Evolutionary conservation across 176 grass and related monocot genomes (phyloP), one percentile per base, ranked within the genome.

Genomic region (Saccharum spontaneum): DNA sequence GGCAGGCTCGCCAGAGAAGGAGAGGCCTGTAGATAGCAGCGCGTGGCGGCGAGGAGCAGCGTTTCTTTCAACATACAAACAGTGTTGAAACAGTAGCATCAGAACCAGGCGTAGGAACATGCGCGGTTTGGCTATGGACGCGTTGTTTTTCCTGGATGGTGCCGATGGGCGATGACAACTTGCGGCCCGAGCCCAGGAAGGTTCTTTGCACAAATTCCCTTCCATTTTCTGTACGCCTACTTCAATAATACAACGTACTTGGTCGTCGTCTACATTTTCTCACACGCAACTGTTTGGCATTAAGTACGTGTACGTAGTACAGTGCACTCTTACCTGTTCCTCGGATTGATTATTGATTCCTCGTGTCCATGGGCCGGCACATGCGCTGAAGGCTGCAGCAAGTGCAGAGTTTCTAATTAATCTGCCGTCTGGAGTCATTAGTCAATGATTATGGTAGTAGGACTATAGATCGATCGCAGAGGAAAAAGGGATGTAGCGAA

Each of bases 371-470:
- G 63, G 74, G 24, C 7, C 10, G 2, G 65, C 49, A 57, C 73
- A 77, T 85, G 83, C n/a, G 22, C 17, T 8, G 69, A 31, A 33
- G 20, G 18, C 17, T 8, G 80, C 46, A 34, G 49, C 46, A 18
- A 17, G 46, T 49, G 34, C 34, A 36, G 34, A 36, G 3, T 36
- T 36, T 36, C 34, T 36, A 36, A 36, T 36, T 36, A 36, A 4
- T 4, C 61, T 18, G 4, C 7, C 20, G 31, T 43, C 23, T 26
- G 4, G 2, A 1, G 9, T 26, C 17, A 34, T 14, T 36, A 28
- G 87, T 69, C 69, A 89, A 76, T 75, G 77, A 31, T 17, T 49
- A 45, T 31, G 37, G 37, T 20, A 6, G n/a, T n/a, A n/a, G n/a
- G n/a, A n/a, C n/a, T n/a, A 36, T 36, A 59, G 13, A 70, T 39